A percentile compares a stretch with the other conserved stretches of the same genome.
phyloP scores from a whole-genome alignment of 139 green algal species.

The Auxenochlorella protothecoides region DNA sequence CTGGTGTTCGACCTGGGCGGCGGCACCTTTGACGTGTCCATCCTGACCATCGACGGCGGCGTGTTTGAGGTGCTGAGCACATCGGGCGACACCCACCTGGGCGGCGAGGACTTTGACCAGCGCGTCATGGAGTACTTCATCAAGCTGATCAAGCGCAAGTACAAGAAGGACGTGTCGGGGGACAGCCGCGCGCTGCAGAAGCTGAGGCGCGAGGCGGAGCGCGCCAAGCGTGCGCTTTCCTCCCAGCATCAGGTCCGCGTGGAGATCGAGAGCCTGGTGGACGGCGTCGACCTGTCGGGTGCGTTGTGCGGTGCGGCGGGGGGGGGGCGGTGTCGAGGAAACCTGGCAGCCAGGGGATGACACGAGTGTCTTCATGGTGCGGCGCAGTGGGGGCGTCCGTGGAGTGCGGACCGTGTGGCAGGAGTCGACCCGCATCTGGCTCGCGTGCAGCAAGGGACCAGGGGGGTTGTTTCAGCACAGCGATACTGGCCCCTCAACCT shows the following conservation, averaged over 20 bases:
- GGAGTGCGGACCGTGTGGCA: too few relatives aligned
- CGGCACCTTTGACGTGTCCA: constrained; percentile 98
- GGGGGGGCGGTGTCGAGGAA: too few relatives aligned
- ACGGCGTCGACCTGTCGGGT: constrained; percentile 85
- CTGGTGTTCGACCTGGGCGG: constrained; percentile 97
- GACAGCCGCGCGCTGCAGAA: constrained; percentile 90
- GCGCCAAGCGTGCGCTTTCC: constrained; percentile 94
- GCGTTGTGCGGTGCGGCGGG: too few relatives aligned
- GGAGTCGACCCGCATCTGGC: too few relatives aligned
- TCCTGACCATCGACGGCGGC: constrained; percentile 96
- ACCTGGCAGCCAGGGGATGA: too few relatives aligned
- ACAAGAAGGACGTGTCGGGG: constrained; percentile 81
- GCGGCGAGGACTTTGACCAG: constrained; percentile 99
- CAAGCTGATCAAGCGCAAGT: constrained; percentile 98
- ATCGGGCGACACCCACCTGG: constrained; percentile 93
- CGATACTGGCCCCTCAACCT: too few relatives aligned
- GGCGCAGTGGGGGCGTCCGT: too few relatives aligned
- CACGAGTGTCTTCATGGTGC: too few relatives aligned
- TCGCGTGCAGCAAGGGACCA: too few relatives aligned
- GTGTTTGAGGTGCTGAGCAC: constrained; percentile 94
- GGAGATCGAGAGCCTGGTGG: constrained; percentile 92
- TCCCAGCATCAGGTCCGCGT: constrained; percentile 88
- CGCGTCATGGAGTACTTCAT: constrained; percentile 98
- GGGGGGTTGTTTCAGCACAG: too few relatives aligned
- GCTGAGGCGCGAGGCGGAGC: constrained; percentile 91